Evolutionary conservation across 345 rosid genomes (phyloP), one percentile per base, ranked within the genome.

Genomic region (Viola odorata): DNA sequence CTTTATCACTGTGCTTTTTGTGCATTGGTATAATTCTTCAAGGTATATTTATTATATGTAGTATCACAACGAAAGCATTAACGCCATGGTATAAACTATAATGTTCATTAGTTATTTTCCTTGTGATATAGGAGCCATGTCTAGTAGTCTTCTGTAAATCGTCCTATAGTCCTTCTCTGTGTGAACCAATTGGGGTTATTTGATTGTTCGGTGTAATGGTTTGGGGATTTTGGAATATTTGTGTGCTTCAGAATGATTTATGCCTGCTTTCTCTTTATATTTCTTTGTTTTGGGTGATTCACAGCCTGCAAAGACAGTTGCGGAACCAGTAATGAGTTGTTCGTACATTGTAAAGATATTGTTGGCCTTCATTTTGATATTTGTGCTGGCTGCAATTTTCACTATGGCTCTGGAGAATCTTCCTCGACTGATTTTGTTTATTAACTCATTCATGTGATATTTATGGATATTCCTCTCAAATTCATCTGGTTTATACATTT

Each of bases 341-440:
- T 5, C 64, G 57, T 86, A 86, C 77, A 44, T 82, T 5, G 79
- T 73, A 37, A 91, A 88, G 66, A 85, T 88, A 77, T 12, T 80
- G 7, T 0, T 85, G 8, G 96, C 92, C 12, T 83, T 91, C 62
- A 4, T 85, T 50, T 54, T 89, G 44, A 82, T 88, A 71, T 88
- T 86, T 65, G 45, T 78, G 37, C 82, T 91, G 37, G 96, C 88
- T 59, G 88, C 82, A 9, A 49, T 80, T 61, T 82, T 88, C 55
- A 83, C 86, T 40, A 0, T 86, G 58, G 90, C 84, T 45, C 95
- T 91, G n/a, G 91, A 91, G 68, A 83, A 79, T 69, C 96, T 91
- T 75, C 96, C 95, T 17, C 66, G 37, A 55, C 53, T 86, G 23
- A 69, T 88, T 41, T 61, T 77, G 58, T 73, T 77, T 44, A 50